These are phyloP conservation scores for Erysimum cheiri DNA, from an alignment of 441 rosid genomes.

Conservation along the genomic window DNA sequence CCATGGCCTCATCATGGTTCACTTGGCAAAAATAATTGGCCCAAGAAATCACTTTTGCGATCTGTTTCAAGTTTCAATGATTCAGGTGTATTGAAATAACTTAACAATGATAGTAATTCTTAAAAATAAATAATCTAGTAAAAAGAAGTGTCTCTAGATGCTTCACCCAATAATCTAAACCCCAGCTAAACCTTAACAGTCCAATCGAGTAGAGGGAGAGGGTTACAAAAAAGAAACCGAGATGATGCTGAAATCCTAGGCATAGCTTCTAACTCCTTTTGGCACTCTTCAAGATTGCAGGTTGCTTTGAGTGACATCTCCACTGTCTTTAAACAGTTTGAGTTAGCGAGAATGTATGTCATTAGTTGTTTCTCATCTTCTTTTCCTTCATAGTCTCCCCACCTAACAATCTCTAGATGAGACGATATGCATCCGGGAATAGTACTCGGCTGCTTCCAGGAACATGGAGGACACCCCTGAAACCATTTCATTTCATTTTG, in stretches of 20 bases:
- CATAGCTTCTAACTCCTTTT: constrained; percentile 18
- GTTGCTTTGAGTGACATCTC: not conserved
- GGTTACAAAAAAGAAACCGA: not conserved
- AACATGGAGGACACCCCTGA: not conserved
- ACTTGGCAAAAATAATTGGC: constrained; percentile 8
- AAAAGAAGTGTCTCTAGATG: too few relatives aligned
- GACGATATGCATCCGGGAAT: constrained; percentile 20
- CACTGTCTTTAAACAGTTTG: constrained; percentile 15
- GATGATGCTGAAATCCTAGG: constrained; percentile 11
- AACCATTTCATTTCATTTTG: not conserved
- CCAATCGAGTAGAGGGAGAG: too few relatives aligned
- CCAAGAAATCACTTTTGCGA: constrained; percentile 1
- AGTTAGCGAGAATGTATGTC: constrained; percentile 18
- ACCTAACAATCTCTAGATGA: constrained; percentile 12
- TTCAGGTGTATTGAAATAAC: constrained; percentile 25
- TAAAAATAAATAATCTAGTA: too few relatives aligned
- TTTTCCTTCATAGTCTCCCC: not conserved
- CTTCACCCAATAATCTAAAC: too few relatives aligned
- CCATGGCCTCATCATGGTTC: constrained; percentile 25
- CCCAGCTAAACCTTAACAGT: too few relatives aligned
- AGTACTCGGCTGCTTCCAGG: constrained; percentile 23
- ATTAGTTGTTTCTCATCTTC: constrained; percentile 7
- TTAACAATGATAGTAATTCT: too few relatives aligned
- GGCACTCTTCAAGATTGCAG: not conserved
- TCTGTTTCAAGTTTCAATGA: constrained; percentile 22